Base-by-base conservation (phyloP, 345 rosid species). In the Nephelium lappaceum region DNA sequence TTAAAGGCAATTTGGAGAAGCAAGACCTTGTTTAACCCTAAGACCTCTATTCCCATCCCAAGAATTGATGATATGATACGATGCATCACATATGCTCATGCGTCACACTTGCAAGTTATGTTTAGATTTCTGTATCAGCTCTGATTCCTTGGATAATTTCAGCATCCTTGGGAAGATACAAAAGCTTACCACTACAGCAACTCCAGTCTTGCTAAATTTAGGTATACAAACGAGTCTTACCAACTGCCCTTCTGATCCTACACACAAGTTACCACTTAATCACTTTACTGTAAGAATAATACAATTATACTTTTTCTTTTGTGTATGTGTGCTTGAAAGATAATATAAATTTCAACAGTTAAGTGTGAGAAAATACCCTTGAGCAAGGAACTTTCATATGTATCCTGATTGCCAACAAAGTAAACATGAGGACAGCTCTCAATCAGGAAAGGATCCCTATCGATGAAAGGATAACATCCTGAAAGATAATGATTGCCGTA, bases 401-500 rank as follows among this genome's bases (percentile, higher is more conserved):
- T 89, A 58, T 91, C 91, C 85, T 90, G 97, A 83, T 96, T 96
- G 38, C 98, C 98, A 8, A 79, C 89, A 66, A 94, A 96, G 85
- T 93, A 96, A 71, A 96, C 95, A 91, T 93, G 98, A 72, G 99
- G 99, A 51, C 98, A 96, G 73, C 86, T 89, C 83, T 94, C 98
- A 12, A 94, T 89, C 71, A 96, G 82, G 88, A 96, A 96, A 79
- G 98, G 99, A 86, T 96, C 99, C 82, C 89, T 87, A 84, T 94
- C 98, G 5, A 90, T 89, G 88, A 88, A 97, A 81, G 99, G 99
- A 85, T 97, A 97, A 79, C 99, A 97, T 43, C 98, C 97, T 96
- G 90, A 74, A 84, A 64, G 10, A 31, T 39, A 80, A 63, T 23
- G 63, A 80, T 66, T 25, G 15, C 36, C 64, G 47, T 31, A 16